Conservation (phyloP, 129 eudicot species). For the Flaveria bidentis region DNA sequence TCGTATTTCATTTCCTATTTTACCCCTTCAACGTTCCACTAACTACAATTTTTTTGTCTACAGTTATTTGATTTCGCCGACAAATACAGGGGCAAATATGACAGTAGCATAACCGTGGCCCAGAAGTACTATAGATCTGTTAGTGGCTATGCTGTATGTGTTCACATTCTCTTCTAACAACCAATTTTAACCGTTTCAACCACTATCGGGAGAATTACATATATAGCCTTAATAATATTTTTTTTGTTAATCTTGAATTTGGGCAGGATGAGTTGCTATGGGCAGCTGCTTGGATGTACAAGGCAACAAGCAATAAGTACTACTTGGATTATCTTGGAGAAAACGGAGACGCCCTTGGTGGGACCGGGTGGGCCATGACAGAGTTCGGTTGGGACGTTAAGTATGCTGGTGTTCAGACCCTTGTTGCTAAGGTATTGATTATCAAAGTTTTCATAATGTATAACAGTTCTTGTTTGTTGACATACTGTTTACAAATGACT, state of each 20-base stretch:
- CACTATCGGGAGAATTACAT: neutral
- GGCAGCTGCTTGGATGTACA: constrained; percentile 89
- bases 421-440: constrained; percentile 73
- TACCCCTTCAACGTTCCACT: constrained; percentile 23
- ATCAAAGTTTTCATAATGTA: too few relatives aligned
- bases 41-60: neutral
- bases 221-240: constrained; percentile 15
- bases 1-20: neutral
- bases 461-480: neutral
- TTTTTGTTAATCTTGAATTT: neutral
- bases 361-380: constrained; percentile 97
- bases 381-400: constrained; percentile 99
- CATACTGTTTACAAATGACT: too few relatives aligned
- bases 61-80: constrained; percentile 84
- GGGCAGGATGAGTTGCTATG: constrained; percentile 73
- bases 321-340: constrained; percentile 78
- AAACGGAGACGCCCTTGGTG: constrained; percentile 83
- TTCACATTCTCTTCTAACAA: constrained; percentile 20
- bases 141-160: constrained; percentile 64
- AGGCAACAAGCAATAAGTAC: constrained; percentile 72
- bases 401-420: constrained; percentile 93
- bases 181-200: constrained; percentile 20
- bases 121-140: constrained; percentile 68
- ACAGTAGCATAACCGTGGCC: constrained; percentile 52
- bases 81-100: constrained; percentile 78